Conservation (phyloP, 176 grass and related monocot species). For the Zoysia pacifica region DNA sequence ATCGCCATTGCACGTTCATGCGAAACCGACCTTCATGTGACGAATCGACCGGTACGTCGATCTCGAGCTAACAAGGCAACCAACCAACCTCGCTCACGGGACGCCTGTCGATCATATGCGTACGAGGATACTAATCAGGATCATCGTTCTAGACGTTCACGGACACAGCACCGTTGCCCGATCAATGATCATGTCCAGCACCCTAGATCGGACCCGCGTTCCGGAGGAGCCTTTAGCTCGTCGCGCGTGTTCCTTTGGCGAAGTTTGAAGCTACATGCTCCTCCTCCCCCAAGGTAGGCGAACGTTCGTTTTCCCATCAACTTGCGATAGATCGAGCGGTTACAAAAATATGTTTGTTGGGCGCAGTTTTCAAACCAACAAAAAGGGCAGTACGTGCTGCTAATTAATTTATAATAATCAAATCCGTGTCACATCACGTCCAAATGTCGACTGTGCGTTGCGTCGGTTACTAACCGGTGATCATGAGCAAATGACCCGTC, state of each 20-base stretch:
- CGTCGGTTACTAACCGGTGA: slow-evolving; percentile 35
- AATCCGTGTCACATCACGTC: not conserved
- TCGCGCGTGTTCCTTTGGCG: slow-evolving; percentile 37
- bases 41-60: not conserved
- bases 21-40: slow-evolving; percentile 35
- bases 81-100: not conserved
- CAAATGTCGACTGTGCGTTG: not conserved
- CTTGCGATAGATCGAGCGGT: slow-evolving; percentile 7
- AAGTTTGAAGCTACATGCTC: slow-evolving; percentile 45
- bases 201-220: too few species aligned
- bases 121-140: too few species aligned
- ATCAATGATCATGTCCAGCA: too few species aligned
- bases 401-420: not conserved
- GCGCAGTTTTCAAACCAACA: slow-evolving; percentile 43
- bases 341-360: not conserved
- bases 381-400: not conserved
- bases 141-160: too few species aligned
- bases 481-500: not conserved
- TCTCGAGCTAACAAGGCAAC: not conserved
- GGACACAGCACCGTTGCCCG: too few species aligned
- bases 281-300: slow-evolving; percentile 39
- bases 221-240: not conserved
- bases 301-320: slow-evolving; percentile 35
- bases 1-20: not conserved
- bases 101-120: too few species aligned